phyloP scores from a whole-genome alignment of 257 asterid species.

The Ehretia macrophylla region DNA sequence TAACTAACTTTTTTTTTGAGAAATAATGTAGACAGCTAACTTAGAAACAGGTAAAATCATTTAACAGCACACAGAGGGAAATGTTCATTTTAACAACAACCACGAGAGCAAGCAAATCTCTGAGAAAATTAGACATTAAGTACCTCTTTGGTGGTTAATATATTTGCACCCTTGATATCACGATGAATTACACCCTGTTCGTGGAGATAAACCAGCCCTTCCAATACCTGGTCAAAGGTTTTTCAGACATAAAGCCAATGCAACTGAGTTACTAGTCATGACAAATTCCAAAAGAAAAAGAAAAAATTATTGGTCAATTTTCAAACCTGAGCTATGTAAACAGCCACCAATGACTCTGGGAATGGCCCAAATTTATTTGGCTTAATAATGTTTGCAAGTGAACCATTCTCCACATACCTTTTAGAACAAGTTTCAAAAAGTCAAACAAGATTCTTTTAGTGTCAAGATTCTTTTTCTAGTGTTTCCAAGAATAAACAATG shows the following conservation, averaged over 20 bases:
- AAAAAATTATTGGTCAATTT: slow-evolving; percentile 16
- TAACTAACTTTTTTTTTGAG: no score
- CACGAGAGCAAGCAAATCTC: no score
- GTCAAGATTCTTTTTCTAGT: background rate
- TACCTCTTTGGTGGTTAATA: slow-evolving; percentile 97
- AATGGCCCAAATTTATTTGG: slow-evolving; percentile 99
- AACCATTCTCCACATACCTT: slow-evolving; percentile 99
- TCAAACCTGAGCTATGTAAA: slow-evolving; percentile 92
- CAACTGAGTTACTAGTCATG: background rate
- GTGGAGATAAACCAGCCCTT: slow-evolving; percentile 94
- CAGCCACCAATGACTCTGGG: slow-evolving; percentile 97
- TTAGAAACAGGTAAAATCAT: no score
- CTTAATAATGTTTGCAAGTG: slow-evolving; percentile 93
- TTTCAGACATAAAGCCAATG: slow-evolving; percentile 1
- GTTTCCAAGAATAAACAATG: background rate
- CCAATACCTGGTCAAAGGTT: slow-evolving; percentile 65
- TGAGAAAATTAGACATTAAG: background rate
- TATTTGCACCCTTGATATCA: slow-evolving; percentile 99
- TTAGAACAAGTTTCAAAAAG: slow-evolving; percentile 10
- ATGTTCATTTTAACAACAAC: no score
- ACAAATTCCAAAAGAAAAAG: background rate
- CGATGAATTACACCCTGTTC: slow-evolving; percentile 99
- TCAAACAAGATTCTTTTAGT: no score
- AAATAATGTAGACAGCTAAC: no score
- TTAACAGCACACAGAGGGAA: no score